A percentile compares a stretch with the other conserved stretches of the same genome.
phyloP scores from a whole-genome alignment of 2,329 filamentous ascomycete genomes.

The Thermomyces lanuginosus region DNA sequence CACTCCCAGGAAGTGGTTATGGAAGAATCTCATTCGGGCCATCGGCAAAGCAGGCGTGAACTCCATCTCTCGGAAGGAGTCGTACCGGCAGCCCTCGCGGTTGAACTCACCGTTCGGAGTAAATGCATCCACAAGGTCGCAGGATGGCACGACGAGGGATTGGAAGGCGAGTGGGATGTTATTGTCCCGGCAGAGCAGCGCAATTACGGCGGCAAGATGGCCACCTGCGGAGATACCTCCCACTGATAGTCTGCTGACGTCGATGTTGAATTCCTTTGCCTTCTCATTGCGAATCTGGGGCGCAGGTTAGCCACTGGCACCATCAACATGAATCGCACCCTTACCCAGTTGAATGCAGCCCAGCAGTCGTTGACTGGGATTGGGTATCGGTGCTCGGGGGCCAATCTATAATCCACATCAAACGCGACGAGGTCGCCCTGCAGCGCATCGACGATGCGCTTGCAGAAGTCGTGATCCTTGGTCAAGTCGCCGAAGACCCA shows the following conservation, averaged over 20 bases:
- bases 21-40: conserved; percentile 25
- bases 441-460: conserved; percentile 21
- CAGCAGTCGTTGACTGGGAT: conserved; percentile 25
- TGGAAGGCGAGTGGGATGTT: conserved; percentile 22
- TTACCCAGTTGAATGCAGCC: conserved; percentile 25
- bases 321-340: too few species aligned
- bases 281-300: conserved; percentile 17
- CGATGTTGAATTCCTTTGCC: conserved; percentile 19
- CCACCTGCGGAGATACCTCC: conserved; percentile 26
- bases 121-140: conserved; percentile 22
- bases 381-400: conserved; percentile 24
- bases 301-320: conserved; percentile 1
- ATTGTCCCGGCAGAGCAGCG: conserved; percentile 22
- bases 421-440: conserved; percentile 26
- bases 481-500: conserved; percentile 29
- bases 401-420: conserved; percentile 30
- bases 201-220: conserved; percentile 23
- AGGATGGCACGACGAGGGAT: conserved; percentile 21
- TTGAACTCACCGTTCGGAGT: conserved; percentile 21
- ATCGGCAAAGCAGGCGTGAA: conserved; percentile 19
- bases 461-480: conserved; percentile 27
- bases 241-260: conserved; percentile 19
- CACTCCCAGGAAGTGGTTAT: conserved; percentile 22
- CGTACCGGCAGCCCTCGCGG: conserved; percentile 20
- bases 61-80: conserved; percentile 25